Evolutionary conservation across 768 basidiomycete genomes (phyloP), one percentile per base, ranked within the genome.

Genomic region (Clitopilus passeckerianus): DNA sequence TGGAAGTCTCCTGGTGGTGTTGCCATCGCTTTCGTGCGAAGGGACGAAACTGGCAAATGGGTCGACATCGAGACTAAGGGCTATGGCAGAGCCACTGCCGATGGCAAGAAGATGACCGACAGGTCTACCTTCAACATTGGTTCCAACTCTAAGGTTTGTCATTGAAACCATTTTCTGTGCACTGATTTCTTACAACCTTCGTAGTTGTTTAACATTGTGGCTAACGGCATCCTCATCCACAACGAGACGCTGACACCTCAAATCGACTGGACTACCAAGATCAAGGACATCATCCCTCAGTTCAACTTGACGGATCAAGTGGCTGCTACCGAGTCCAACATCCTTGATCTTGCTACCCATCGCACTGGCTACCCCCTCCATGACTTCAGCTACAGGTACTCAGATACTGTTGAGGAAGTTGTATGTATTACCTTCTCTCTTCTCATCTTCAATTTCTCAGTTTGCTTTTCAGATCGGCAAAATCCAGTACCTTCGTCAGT

Each of bases 301-400:
- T 72, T 65, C 63, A 50, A 58, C 16, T 63, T 70, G 34, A 64
- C 63, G 64, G 70, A 72, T 46, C 65, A 64, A 1, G 23, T 67
- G 27, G 68, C 69, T 0, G 59, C 64, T 5, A 35, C 59, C 30
- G 59, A 64, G 34, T 63, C 57, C 18, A 60, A 66, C 1, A 66
- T 71, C 34, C 53, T 65, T 33, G 70, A 71, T 56, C 54, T 67
- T 5, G 67, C 70, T 67, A 68, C 64, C 60, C 70, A 71, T 37
- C 67, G 67, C 55, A 68, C 70, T 24, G 69, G 68, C 4, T 34
- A 67, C 8, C 68, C 70, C 27, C 63, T 62, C 3, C 69, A 70
- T 43, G 46, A 61, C 14, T 68, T 70, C 24, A 50, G 64, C 55
- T 59, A 52, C 20, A 15, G 18, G 1, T 61, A 52, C n/a, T 59